A percentile compares a stretch with the other conserved stretches of the same genome.
phyloP scores from a whole-genome alignment of 176 grass and related monocot species.

The Cocos nucifera region DNA sequence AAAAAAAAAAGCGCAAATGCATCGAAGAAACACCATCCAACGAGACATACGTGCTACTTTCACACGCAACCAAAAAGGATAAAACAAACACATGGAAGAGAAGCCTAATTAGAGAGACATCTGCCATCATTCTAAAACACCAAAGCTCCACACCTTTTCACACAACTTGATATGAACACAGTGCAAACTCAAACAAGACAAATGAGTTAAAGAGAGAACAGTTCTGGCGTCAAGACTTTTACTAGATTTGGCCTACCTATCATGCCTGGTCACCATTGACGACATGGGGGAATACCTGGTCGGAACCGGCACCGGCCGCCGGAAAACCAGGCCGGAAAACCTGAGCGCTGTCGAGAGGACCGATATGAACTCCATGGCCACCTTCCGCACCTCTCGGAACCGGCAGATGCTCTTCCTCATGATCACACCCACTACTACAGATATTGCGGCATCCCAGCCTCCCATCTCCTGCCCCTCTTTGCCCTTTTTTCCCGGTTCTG shows the following conservation, averaged over 20 bases:
- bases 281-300: conserved; percentile 15
- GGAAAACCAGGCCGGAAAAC: conserved; percentile 33
- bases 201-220: too few species aligned
- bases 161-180: too few species aligned
- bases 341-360: conserved; percentile 21
- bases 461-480: background rate
- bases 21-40: too few species aligned
- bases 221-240: too few species aligned
- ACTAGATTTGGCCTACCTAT: conserved; percentile 18
- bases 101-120: too few species aligned
- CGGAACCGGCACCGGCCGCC: background rate
- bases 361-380: conserved; percentile 28
- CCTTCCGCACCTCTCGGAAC: conserved; percentile 26
- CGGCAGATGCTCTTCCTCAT: conserved; percentile 55
- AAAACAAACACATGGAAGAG: too few species aligned
- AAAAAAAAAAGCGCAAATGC: too few species aligned
- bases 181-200: too few species aligned
- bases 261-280: conserved; percentile 34
- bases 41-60: too few species aligned
- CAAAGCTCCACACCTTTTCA: too few species aligned
- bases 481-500: background rate
- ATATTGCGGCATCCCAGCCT: conserved; percentile 19
- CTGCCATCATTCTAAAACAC: too few species aligned
- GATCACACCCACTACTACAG: conserved; percentile 36
- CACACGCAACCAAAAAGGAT: too few species aligned